Percentiles rank a stretch among this genome's conserved stretches.
phyloP scores from a whole-genome alignment of 1,284 basidiomycete genomes.

The Cutaneotrichosporon sp. region DNA sequence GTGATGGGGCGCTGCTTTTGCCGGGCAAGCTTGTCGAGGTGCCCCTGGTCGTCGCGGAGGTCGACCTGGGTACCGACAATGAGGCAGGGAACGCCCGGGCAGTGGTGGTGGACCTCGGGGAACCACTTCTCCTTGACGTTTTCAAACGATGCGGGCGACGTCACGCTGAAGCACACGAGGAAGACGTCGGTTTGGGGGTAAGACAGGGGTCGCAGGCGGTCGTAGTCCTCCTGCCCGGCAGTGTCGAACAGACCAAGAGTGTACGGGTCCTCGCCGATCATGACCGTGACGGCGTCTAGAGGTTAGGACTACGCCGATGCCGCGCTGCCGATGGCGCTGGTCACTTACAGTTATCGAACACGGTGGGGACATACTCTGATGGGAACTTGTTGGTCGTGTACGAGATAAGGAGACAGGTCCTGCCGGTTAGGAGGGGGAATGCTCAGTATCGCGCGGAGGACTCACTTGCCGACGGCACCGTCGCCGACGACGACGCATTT shows the following conservation, averaged over 20 bases:
- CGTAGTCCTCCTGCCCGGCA: slow-evolving; percentile 99
- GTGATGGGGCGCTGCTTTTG: slow-evolving; percentile 95
- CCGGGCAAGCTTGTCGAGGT: slow-evolving; percentile 90
- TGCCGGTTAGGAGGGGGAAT: slow-evolving; percentile 29
- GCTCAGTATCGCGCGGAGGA: slow-evolving; percentile 3
- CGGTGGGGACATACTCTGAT: slow-evolving; percentile 98
- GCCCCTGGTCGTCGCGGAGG: slow-evolving; percentile 87
- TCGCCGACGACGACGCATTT: slow-evolving; percentile 99
- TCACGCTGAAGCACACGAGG: slow-evolving; percentile 99
- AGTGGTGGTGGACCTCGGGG: slow-evolving; percentile 99
- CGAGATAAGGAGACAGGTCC: slow-evolving; percentile 99
- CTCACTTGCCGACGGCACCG: slow-evolving; percentile 96
- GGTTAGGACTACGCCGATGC: not conserved
- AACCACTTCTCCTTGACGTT: slow-evolving; percentile 99
- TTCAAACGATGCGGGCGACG: slow-evolving; percentile 97
- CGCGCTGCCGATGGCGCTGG: slow-evolving; percentile 1
- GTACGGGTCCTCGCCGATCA: slow-evolving; percentile 99
- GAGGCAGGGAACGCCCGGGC: slow-evolving; percentile 98
- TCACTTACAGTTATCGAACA: slow-evolving; percentile 60
- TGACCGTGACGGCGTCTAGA: slow-evolving; percentile 95
- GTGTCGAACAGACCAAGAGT: slow-evolving; percentile 99
- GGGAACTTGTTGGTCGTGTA: slow-evolving; percentile 99
- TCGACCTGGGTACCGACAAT: slow-evolving; percentile 99
- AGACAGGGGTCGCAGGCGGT: slow-evolving; percentile 95
- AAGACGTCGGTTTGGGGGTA: slow-evolving; percentile 99